Evolutionary conservation across 352 stramenopile species (phyloP), one percentile per base, ranked within the genome.

Genomic region (Phytophthora sp.): DNA sequence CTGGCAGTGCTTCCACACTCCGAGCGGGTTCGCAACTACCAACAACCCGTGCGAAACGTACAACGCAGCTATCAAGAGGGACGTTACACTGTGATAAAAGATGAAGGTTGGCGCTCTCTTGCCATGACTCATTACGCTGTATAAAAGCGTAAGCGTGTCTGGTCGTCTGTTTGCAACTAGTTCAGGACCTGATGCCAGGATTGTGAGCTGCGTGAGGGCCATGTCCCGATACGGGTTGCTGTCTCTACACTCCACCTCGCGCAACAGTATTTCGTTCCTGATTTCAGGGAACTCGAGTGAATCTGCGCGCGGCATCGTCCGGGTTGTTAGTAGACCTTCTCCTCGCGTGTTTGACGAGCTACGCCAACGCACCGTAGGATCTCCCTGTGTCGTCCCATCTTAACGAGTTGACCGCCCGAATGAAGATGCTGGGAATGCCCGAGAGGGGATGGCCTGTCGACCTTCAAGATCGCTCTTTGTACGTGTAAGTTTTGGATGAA

Each of bases 41-140:
- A 77, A 69, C 41, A 69, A 74, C 9, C 56, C 57, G 0, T 57
- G 59, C 12, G 65, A 78, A 23, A 61, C 66, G 1, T 79, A 58
- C 18, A 79, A 73, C 39, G 33, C 36, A 0, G 29, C 18, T 0
- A 42, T 75, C 21, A 79, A 76, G 49, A 51, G 41, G 2, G 66
- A 73, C 11, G 64, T 65, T 24, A 67, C 66, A 15, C 4, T 71
- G 8, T 39, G 30, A 1, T 29, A 29, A 0, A 47, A 26, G 18
- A 21, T 60, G 7, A 66, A 66, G 31, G 31, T 66, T 4, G 49
- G 58, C 12, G 47, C 30, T 6, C 23, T 66, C 1, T 16, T 60
- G 0, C 15, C 33, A 7, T 49, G 50, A 6, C 20, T 59, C 0
- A 1, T 41, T 29, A 18, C 23, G 0, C 41, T 50, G 5, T 62